Evolutionary conservation across 352 stramenopile genomes (phyloP), one percentile per base, ranked within the genome.

Genomic region (Halophytophthora polymorphica): DNA sequence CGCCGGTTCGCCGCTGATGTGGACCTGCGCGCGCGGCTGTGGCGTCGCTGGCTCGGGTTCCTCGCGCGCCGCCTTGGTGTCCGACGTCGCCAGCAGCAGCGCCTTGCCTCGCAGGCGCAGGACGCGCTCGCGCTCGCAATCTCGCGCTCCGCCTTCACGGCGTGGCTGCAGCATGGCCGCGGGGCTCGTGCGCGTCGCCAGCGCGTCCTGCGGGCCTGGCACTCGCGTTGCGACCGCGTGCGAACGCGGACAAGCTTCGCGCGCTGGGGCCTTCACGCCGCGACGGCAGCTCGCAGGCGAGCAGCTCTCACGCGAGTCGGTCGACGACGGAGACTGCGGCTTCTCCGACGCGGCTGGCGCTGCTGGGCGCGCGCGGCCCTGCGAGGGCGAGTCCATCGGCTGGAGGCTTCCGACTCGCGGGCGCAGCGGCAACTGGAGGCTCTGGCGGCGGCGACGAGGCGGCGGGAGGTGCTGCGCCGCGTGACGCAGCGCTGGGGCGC

Each of bases 21-120:
- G 4, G 61, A 70, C 36, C 21, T 70, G 13, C n/a, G 56, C 19
- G 35, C 37, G 11, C 52, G 61, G 28, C 18, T 66, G 18, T 70
- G 61, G 61, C 52, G 52, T 53, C 56, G 57, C 35, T 70, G 61
- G 61, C 28, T 59, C 37, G 35, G 43, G 2, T 60, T 60, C 8
- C 17, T 64, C 6, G 28, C 35, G n/a, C 56, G 40, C 13, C 61
- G 61, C 18, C 47, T 66, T 12, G 45, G 45, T 10, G 40, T 45
- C n/a, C 47, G 56, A 22, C 41, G 41, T 3, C 21, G n/a, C 5
- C 58, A 67, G 12, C 58, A 67, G 15, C 34, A 45, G 8, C 48
- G 29, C 43, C 42, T 40, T 13, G 29, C 63, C 3, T 17, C 11
- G 1, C 42, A 48, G 1, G 25, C 54, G 34, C 18, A 19, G 42